Conservation (phyloP, 2,329 filamentous ascomycete species). For the Lasiodiplodia sp. region DNA sequence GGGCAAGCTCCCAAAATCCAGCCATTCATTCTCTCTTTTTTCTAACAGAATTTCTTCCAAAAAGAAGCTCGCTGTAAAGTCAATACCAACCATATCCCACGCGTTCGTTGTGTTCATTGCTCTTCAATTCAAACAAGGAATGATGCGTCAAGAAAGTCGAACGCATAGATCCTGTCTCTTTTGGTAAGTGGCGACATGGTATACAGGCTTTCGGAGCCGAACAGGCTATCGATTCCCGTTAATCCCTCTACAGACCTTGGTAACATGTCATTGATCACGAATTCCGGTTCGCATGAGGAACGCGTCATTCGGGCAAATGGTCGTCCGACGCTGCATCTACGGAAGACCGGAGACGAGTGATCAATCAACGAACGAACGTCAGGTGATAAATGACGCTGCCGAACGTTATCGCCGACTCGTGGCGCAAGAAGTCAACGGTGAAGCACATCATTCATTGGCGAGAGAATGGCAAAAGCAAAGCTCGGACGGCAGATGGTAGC, state of each 20-base stretch:
- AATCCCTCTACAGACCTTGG: background rate
- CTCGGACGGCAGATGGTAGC: background rate
- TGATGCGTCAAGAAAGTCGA: background rate
- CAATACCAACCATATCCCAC: no score
- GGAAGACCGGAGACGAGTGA: background rate
- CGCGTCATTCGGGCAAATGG: background rate
- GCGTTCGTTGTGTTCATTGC: background rate
- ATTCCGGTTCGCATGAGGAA: background rate
- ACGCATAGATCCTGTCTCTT: background rate
- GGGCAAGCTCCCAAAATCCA: no score
- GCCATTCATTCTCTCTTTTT: no score
- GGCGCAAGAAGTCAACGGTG: background rate
- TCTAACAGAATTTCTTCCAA: no score
- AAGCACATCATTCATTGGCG: background rate
- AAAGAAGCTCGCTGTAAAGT: background rate
- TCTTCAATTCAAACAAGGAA: background rate
- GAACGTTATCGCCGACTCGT: background rate
- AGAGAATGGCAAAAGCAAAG: background rate
- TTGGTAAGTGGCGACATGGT: background rate
- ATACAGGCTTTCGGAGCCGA: background rate
- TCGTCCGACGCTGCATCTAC: background rate
- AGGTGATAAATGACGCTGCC: background rate
- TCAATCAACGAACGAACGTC: background rate
- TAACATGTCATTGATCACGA: background rate
- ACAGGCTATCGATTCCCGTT: background rate